These are phyloP conservation scores for Tetradesmus lagerheimii DNA, from an alignment of 139 green algal species.

Conservation along the genomic window DNA sequence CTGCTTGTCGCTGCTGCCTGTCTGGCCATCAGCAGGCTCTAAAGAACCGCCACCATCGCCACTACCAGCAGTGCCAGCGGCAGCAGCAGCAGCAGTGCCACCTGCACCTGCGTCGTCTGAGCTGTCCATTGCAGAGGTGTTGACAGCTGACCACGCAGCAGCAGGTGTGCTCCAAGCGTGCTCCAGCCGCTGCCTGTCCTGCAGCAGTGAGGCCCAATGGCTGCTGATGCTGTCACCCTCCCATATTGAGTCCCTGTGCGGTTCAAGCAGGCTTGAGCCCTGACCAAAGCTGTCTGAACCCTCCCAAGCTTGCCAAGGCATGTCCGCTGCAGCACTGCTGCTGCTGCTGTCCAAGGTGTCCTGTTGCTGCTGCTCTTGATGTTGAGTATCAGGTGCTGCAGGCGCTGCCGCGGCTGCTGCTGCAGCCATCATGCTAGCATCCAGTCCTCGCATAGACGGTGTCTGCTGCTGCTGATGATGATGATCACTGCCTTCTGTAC, in stretches of 20 bases:
- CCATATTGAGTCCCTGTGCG: neutral
- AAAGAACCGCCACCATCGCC: neutral
- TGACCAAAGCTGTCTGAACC: neutral
- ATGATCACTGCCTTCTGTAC: neutral
- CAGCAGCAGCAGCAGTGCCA: too few species aligned
- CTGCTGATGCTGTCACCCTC: neutral
- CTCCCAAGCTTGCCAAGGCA: neutral
- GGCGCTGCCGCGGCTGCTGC: neutral
- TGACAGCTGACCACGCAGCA: neutral
- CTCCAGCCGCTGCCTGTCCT: neutral
- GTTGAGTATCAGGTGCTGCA: neutral
- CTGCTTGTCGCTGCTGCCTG: neutral
- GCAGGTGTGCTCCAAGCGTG: neutral
- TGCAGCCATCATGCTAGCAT: neutral
- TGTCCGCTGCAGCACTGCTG: neutral
- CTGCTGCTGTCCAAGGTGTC: too few species aligned
- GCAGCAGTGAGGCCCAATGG: neutral
- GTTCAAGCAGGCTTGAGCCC: neutral
- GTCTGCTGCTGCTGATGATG: neutral
- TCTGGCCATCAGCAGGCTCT: neutral
- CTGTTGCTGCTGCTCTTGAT: neutral
- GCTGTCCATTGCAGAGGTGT: neutral
- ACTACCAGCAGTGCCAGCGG: neutral
- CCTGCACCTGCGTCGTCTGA: neutral
- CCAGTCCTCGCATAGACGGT: too few species aligned